Evolutionary conservation across 176 grass and related monocot genomes (phyloP).

Genomic region (Oryza officinalis): DNA sequence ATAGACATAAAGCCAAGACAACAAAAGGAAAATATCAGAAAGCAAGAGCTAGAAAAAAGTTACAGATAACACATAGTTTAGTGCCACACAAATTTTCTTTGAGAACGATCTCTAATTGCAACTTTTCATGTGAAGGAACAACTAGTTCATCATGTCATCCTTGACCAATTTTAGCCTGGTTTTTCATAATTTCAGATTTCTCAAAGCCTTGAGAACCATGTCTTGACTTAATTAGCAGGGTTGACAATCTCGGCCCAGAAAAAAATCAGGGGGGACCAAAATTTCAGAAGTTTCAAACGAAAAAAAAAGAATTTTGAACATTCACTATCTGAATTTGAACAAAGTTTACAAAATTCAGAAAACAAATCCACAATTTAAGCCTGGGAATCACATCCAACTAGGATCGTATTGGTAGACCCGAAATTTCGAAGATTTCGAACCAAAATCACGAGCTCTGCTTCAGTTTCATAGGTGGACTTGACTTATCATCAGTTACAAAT

Average conservation of each 20-base stretch:
- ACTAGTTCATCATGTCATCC: not conserved
- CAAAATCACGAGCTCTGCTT: not conserved
- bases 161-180: not conserved
- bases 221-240: not conserved
- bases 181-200: not conserved
- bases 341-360: not conserved
- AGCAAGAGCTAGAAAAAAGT: not conserved
- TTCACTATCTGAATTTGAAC: not conserved
- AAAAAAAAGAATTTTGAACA: not conserved
- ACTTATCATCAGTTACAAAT: not conserved
- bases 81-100: not conserved
- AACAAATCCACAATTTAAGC: not conserved
- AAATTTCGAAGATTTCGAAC: not conserved
- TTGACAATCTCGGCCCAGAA: not conserved
- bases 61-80: not conserved
- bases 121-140: not conserved
- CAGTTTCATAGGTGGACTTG: too few relatives aligned
- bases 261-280: not conserved
- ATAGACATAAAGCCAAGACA: conserved; percentile 6
- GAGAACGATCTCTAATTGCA: not conserved
- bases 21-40: conserved; percentile 18
- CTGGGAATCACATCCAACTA: not conserved
- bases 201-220: not conserved
- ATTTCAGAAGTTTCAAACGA: not conserved
- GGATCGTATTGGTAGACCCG: not conserved